Evolutionary conservation across 805 yeast species (phyloP), one percentile per base, ranked within the genome.

Genomic region (Saccharomycopsis selenospora): DNA sequence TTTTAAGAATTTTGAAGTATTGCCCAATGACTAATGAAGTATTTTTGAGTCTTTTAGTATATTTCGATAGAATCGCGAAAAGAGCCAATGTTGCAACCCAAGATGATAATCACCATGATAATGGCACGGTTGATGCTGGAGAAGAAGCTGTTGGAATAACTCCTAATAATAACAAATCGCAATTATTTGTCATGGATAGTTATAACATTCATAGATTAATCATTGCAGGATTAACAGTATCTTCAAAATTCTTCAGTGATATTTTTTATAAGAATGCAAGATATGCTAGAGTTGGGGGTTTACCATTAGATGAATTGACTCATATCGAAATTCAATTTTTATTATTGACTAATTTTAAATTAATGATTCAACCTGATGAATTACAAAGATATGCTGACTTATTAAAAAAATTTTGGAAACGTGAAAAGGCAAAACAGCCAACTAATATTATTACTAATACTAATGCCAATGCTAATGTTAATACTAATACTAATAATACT

Each of bases 11-110:
- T 25, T 77, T 91, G 62, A 91, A 91, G 66, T 93, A 93, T 67
- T 93, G 99, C 64, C 98, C 99, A 0, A 93, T 93, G n/a, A 90
- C 99, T 2, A 91, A 91, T 65, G 98, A 93, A 63, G 98, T 93
- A 28, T 93, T 90, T 64, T 68, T 93, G 43, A 82, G 96, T 33
- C 67, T 93, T 29, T 71, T 93, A 58, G 97, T 93, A 26, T 93
- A 93, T 64, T 89, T 93, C 67, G 99, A 93, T 66, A 71, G 98
- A 54, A 88, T 91, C 41, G 93, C 95, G 17, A 86, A 86, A 60
- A 75, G 86, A 53, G 88, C 93, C 40, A 84, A 85, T 42, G 43
- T 18, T 24, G 36, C 24, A n/a, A 26, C 33, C 24, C 40, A 42
- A 45, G 36, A 41, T 36, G 49, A 27, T 30, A 36, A 29, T 17